Conservation (phyloP, 805 yeast species). For the Komagataella phaffii region DNA sequence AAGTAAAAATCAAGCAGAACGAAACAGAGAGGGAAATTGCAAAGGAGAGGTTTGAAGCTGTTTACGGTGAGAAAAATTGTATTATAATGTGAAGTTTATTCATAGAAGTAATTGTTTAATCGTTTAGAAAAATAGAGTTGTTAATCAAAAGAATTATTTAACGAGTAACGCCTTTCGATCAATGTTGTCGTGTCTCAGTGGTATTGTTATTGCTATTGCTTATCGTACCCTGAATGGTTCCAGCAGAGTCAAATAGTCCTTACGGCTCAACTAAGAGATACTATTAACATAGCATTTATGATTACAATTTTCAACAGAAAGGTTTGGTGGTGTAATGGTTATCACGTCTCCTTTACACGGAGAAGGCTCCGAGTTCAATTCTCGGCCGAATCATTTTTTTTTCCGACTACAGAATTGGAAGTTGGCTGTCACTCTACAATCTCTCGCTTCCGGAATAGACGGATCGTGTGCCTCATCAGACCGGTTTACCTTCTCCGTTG, state of each 20-base stretch:
- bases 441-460: neutral
- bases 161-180: too few relatives aligned
- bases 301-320: neutral
- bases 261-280: too few relatives aligned
- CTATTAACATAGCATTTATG: too few relatives aligned
- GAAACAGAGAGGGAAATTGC: slow-evolving; percentile 37
- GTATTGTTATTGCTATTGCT: too few relatives aligned
- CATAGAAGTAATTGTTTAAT: neutral
- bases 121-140: neutral
- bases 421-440: too few relatives aligned
- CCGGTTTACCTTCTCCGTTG: too few relatives aligned
- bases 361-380: slow-evolving; percentile 4
- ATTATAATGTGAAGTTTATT: neutral
- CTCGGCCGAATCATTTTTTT: slow-evolving; percentile 2
- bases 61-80: neutral
- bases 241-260: too few relatives aligned
- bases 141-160: too few relatives aligned
- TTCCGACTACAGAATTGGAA: neutral
- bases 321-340: slow-evolving; percentile 5
- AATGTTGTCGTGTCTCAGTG: too few relatives aligned
- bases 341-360: slow-evolving; percentile 5
- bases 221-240: too few relatives aligned
- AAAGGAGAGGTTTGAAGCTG: slow-evolving; percentile 23
- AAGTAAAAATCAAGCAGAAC: slow-evolving; percentile 46
- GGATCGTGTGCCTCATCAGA: too few relatives aligned